These are phyloP conservation scores for Termitomyces sp. DNA, from an alignment of 768 basidiomycete species.

Conservation along the genomic window DNA sequence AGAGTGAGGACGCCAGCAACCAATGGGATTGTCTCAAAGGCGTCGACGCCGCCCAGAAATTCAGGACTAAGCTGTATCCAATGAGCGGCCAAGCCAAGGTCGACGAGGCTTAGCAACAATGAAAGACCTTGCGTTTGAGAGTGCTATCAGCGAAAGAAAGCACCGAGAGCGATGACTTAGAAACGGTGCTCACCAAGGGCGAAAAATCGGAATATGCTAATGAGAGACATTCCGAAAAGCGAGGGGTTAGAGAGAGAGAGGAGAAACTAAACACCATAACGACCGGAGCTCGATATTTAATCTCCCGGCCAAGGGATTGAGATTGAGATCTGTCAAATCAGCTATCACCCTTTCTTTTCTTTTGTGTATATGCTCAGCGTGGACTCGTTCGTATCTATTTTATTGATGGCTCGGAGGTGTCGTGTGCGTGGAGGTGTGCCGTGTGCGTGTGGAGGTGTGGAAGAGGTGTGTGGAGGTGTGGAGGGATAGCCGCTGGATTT, in stretches of 20 bases:
- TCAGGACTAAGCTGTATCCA: constrained; percentile 1
- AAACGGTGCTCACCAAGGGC: not conserved
- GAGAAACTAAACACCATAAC: not conserved
- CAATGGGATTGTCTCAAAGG: constrained; percentile 8
- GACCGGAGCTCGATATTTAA: not conserved
- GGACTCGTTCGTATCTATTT: too few species aligned
- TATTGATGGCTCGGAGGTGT: too few species aligned
- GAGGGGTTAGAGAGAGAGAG: not conserved
- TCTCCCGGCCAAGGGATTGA: too few species aligned
- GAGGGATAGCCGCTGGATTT: too few species aligned
- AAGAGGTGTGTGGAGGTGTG: too few species aligned
- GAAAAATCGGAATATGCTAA: constrained; percentile 6
- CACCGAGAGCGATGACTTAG: not conserved
- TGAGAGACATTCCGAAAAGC: constrained; percentile 8
- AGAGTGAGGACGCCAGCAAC: constrained; percentile 7
- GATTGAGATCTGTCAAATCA: not conserved
- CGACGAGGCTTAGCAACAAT: constrained; percentile 5
- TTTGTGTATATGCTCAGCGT: too few species aligned
- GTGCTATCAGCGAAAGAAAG: not conserved
- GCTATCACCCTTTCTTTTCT: too few species aligned
- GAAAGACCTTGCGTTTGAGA: constrained; percentile 7
- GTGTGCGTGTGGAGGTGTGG: too few species aligned
- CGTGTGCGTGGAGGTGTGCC: too few species aligned
- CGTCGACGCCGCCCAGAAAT: not conserved
- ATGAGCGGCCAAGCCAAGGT: constrained; percentile 10